Conservation (phyloP, 2,329 filamentous ascomycete genomes). For the Pseudogymnoascus sp. region DNA sequence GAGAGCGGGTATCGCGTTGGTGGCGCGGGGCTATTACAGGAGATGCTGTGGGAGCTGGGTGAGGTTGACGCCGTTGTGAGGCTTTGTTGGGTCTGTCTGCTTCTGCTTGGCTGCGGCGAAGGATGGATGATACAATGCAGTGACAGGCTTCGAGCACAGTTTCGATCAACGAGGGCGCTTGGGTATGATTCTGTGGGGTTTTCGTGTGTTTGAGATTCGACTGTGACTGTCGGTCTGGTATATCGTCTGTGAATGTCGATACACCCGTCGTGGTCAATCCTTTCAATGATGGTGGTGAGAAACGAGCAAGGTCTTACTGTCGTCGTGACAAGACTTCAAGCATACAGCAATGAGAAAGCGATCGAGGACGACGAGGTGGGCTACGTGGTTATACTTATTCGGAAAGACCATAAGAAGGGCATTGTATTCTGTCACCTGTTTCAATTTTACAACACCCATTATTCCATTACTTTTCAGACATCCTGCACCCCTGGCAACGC, state of each 20-base stretch:
- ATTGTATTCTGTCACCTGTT: conserved; percentile 8
- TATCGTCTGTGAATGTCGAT: conserved; percentile 3
- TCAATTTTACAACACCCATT: conserved; percentile 6
- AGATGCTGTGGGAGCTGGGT: background rate
- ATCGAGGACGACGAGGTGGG: background rate
- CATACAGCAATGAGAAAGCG: background rate
- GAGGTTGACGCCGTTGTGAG: conserved; percentile 5
- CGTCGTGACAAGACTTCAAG: conserved; percentile 3
- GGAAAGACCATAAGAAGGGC: background rate
- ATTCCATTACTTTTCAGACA: conserved; percentile 7
- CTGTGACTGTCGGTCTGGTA: background rate
- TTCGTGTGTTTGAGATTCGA: conserved; percentile 3
- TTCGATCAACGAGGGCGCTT: conserved; percentile 7
- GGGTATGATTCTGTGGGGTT: conserved; percentile 2
- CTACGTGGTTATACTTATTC: conserved; percentile 7
- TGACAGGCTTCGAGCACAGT: conserved; percentile 5
- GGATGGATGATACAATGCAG: conserved; percentile 7
- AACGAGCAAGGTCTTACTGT: background rate
- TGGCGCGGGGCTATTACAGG: background rate
- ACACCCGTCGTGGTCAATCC: background rate
- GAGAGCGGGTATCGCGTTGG: conserved; percentile 7
- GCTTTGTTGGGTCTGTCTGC: background rate
- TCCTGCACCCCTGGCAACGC: conserved; percentile 7
- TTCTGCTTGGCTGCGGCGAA: background rate
- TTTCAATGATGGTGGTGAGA: background rate